Percentiles rank a stretch among this genome's conserved stretches.
These are phyloP conservation scores for Penicillium rolfsii DNA, from an alignment of 2,329 filamentous ascomycete genomes.

Conservation along the genomic window DNA sequence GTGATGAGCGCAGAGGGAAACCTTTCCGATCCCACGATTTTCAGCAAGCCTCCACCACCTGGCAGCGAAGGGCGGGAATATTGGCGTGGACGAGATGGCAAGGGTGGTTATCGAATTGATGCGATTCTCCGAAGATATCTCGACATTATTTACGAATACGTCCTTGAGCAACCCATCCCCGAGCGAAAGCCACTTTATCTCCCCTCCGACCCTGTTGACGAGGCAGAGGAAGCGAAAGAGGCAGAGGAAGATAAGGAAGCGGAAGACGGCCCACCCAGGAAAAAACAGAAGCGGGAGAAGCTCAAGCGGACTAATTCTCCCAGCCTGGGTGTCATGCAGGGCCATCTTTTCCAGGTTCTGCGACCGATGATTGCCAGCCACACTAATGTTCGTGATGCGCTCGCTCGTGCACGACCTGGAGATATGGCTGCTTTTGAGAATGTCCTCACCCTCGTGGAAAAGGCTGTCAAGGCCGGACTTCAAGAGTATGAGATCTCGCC, in stretches of 20 bases:
- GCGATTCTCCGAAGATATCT: conserved; percentile 85
- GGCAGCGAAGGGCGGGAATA: conserved; percentile 76
- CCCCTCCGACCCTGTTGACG: conserved; percentile 53
- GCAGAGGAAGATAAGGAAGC: conserved; percentile 41
- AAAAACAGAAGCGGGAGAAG: conserved; percentile 53
- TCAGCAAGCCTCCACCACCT: conserved; percentile 66
- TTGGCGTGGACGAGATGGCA: conserved; percentile 78
- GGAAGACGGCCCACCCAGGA: conserved; percentile 54
- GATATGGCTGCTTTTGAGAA: conserved; percentile 78
- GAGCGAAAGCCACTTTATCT: conserved; percentile 73
- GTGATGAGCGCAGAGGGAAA: conserved; percentile 98
- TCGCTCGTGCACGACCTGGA: conserved; percentile 69
- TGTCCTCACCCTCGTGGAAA: conserved; percentile 75
- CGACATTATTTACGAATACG: conserved; percentile 83
- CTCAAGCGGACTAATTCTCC: conserved; percentile 54
- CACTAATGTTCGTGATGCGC: conserved; percentile 81
- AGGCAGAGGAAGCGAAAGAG: conserved; percentile 26
- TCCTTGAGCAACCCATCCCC: conserved; percentile 67
- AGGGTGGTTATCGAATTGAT: conserved; percentile 85
- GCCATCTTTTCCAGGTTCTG: conserved; percentile 90
- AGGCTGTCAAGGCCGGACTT: conserved; percentile 71
- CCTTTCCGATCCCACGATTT: conserved; percentile 86
- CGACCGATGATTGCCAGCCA: conserved; percentile 78
- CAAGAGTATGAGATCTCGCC: conserved; percentile 63
- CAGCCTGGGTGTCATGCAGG: conserved; percentile 81